Evolutionary conservation across 148 eudicot species (phyloP), one percentile per base, ranked within the genome.

Genomic region (Camellia granthamiana): DNA sequence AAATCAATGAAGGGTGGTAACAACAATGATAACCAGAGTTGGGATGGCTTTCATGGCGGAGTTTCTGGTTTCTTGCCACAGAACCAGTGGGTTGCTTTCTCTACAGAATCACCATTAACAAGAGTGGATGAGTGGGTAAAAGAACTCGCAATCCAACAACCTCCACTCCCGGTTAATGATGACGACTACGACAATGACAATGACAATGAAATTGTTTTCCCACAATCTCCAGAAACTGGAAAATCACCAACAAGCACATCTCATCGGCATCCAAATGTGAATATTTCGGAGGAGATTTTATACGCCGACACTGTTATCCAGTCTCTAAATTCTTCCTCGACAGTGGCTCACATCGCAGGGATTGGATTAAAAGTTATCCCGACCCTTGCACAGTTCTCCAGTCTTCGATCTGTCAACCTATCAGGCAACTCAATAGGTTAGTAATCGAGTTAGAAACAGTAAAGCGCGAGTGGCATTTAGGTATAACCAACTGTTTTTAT

Each of bases 51-150:
- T 54, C 79, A 89, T n/a, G 88, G 65, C 6, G 83, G 95, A 44
- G 78, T 66, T 38, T 88, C 92, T 54, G 94, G 91, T 15, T 81
- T 90, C 64, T 90, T 88, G 94, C 97, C 98, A 13, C 92, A 95
- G 85, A 93, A 95, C 85, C 98, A 92, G 83, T 92, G 98, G 98
- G 88, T 93, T 58, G 97, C 97, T 85, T 90, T 93, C 80, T 69
- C 91, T 56, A 80, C 88, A 49, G 90, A 86, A 58, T 87, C 94
- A 16, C 87, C 93, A 51, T 71, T 90, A 30, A 69, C 85, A 59
- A 90, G 96, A 78, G 89, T 93, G 21, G 89, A 88, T 72, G 90
- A 93, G 79, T 93, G 96, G 98, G 90, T 93, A 67, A 88, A 87
- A 72, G 92, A 92, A 59, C 82, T 89, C 41, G 85, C 92, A 18